Percentiles rank a stretch among this genome's conserved stretches.
phyloP scores from a whole-genome alignment of 768 basidiomycete genomes.

The Auriscalpium microsporum region DNA sequence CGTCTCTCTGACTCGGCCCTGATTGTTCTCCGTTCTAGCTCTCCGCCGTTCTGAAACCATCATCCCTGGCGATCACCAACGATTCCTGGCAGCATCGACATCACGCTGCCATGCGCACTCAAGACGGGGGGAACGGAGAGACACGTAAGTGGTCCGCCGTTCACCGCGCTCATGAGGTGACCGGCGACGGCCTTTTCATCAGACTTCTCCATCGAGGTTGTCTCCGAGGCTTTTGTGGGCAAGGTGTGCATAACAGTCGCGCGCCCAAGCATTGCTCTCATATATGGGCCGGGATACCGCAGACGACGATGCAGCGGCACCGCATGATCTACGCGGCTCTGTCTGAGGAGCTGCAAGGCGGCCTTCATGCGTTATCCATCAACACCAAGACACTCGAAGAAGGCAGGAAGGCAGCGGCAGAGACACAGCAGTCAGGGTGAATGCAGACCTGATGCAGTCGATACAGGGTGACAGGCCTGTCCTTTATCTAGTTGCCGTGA shows the following conservation, averaged over 20 bases:
- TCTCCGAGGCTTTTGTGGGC: conserved; percentile 64
- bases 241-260: conserved; percentile 41
- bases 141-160: conserved; percentile 53
- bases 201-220: conserved; percentile 75
- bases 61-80: conserved; percentile 60
- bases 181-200: not conserved
- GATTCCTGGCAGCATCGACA: conserved; percentile 83
- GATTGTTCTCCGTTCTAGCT: conserved; percentile 37
- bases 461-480: too few species aligned
- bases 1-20: not conserved
- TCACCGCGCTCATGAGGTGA: not conserved
- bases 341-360: conserved; percentile 59
- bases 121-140: conserved; percentile 62
- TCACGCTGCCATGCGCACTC: conserved; percentile 72
- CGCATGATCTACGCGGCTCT: conserved; percentile 69
- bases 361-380: conserved; percentile 71
- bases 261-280: not conserved
- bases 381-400: conserved; percentile 65
- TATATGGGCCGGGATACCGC: conserved; percentile 5
- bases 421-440: too few species aligned
- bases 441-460: too few species aligned
- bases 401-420: conserved; percentile 6
- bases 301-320: conserved; percentile 77
- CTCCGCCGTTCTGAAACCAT: conserved; percentile 49
- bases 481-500: too few species aligned